Evolutionary conservation across 805 yeast species (phyloP), one percentile per base, ranked within the genome.

Genomic region (Candida krabiensis): DNA sequence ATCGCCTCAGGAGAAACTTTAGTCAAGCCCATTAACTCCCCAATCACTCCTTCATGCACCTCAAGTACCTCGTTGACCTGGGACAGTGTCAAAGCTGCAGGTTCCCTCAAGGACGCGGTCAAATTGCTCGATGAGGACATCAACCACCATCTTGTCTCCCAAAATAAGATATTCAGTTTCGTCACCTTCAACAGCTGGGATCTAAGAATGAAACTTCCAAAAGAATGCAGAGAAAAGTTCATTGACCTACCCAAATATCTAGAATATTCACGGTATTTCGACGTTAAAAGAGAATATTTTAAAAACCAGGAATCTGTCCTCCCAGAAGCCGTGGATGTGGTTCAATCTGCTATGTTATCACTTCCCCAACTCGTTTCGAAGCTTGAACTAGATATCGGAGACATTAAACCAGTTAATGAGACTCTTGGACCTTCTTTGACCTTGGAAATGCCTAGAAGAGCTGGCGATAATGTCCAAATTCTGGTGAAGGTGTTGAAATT

Each of bases 151-250:
- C 55, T 76, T 22, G 57, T 70, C 9, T 50, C 67, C 22, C 59
- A 67, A 26, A 66, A 66, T 9, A 58, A 61, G 33, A 80, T 79
- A 27, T 82, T 86, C 56, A 68, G 80, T 3, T 77, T 88, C 49
- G 80, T 88, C 33, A 73, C 88, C 1, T 67, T 78, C 44, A 78
- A 79, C 53, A 66, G 75, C 12, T 80, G 83, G 82, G 82, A 82
- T 52, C 65, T 89, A 33, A 72, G 89, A 43, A 90, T 90, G 33
- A 83, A 82, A 53, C 64, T 90, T 24, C 83, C 85, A 9, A 72
- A 95, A 33, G 95, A 88, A 58, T 86, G 95, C 6, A 70, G 87
- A 28, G 95, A 86, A 55, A 79, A 83, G 56, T 73, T 77, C 9
- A 80, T 84, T 40, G 73, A 70, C 4, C 69, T 89, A 39, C 96